Evolutionary conservation across 1,284 basidiomycete species (phyloP).

Genomic region (Flammula alnicola): DNA sequence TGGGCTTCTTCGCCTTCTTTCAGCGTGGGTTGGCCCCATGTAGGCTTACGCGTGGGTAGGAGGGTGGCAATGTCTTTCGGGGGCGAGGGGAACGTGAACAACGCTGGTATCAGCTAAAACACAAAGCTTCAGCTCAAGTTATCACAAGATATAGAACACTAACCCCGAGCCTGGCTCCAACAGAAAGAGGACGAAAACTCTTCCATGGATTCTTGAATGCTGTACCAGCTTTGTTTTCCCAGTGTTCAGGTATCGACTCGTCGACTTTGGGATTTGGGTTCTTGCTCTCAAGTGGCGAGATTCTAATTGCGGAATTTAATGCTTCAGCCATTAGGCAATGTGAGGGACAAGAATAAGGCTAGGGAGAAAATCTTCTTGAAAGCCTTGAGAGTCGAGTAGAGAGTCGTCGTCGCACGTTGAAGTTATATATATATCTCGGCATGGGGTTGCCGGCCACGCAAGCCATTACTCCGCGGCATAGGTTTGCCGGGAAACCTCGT

Average conservation of each 20-base stretch:
- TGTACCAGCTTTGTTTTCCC: slow-evolving; percentile 25
- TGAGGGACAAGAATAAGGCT: too few relatives aligned
- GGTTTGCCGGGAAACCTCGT: too few relatives aligned
- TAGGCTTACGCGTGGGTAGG: slow-evolving; percentile 39
- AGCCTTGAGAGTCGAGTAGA: too few relatives aligned
- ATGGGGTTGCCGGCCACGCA: too few relatives aligned
- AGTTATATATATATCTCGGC: too few relatives aligned
- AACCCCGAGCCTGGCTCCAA: neutral
- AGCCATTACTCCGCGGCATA: too few relatives aligned
- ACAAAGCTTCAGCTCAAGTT: too few relatives aligned
- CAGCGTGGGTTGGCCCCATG: too few relatives aligned
- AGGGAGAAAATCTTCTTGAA: too few relatives aligned
- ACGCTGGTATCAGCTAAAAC: neutral
- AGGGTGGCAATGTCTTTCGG: slow-evolving; percentile 14
- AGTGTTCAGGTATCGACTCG: slow-evolving; percentile 25
- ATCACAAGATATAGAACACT: neutral
- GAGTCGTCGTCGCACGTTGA: too few relatives aligned
- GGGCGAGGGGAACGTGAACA: slow-evolving; percentile 9
- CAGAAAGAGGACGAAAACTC: slow-evolving; percentile 21
- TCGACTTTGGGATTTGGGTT: slow-evolving; percentile 12
- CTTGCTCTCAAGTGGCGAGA: slow-evolving; percentile 14
- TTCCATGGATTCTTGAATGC: slow-evolving; percentile 33
- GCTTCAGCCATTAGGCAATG: too few relatives aligned
- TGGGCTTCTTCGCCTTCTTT: slow-evolving; percentile 25
- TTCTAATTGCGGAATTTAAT: neutral